Evolutionary conservation across 352 stramenopile genomes (phyloP).

Genomic region (Poterioochromonas sp.): DNA sequence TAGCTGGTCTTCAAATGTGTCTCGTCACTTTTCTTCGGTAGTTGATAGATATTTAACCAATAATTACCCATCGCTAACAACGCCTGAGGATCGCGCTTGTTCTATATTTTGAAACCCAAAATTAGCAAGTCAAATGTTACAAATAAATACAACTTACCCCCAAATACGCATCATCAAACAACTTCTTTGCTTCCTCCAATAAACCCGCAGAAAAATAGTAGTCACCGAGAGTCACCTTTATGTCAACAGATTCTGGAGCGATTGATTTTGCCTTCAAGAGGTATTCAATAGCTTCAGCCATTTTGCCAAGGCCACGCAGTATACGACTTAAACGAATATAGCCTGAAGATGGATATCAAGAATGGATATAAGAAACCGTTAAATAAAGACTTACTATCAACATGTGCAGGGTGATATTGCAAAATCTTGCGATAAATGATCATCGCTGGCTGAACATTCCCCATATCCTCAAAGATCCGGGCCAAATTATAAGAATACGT

Average conservation of each 20-base stretch:
- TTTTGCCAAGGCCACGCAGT: neutral
- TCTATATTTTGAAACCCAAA: neutral
- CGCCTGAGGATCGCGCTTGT: neutral
- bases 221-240: neutral
- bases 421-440: neutral
- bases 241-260: neutral
- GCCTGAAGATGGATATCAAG: neutral
- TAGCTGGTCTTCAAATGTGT: neutral
- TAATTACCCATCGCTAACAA: neutral
- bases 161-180: neutral
- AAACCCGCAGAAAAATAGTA: neutral
- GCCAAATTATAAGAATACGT: neutral
- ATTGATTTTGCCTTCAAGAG: neutral
- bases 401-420: neutral
- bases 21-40: neutral
- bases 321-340: slow-evolving; percentile 18
- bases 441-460: neutral
- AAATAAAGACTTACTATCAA: neutral
- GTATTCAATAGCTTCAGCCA: neutral
- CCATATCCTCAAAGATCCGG: neutral
- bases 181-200: slow-evolving; percentile 3
- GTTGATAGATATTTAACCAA: neutral
- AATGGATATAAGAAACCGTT: neutral
- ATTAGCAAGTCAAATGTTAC: neutral
- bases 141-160: neutral